Evolutionary conservation across 164 flowering plant genomes (phyloP).

Genomic region (Euptelea pleiosperma): DNA sequence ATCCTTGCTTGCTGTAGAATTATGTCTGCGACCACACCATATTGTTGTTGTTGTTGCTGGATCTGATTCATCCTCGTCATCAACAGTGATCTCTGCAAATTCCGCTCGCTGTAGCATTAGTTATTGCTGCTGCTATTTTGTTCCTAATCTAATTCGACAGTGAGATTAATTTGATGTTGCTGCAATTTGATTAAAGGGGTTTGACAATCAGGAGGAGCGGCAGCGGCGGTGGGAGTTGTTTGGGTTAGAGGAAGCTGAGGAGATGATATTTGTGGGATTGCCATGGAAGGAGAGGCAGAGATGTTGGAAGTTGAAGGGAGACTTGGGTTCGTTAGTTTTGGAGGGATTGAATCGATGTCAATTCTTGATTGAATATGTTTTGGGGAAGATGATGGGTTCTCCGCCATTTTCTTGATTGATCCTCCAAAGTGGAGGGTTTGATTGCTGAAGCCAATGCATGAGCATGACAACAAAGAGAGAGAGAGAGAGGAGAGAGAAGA

Average conservation of each 20-base stretch:
- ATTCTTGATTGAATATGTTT: slow-evolving; percentile 17
- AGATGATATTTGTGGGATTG: slow-evolving; percentile 41
- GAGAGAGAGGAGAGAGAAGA: background rate
- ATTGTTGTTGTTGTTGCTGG: slow-evolving; percentile 36
- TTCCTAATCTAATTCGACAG: slow-evolving; percentile 12
- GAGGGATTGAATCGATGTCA: slow-evolving; percentile 14
- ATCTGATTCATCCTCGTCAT: slow-evolving; percentile 57
- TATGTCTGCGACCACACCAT: slow-evolving; percentile 9
- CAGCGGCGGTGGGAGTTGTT: slow-evolving; percentile 3
- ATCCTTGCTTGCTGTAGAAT: slow-evolving; percentile 49
- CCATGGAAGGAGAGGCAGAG: slow-evolving; percentile 35
- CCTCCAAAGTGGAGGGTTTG: background rate
- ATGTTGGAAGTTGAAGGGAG: slow-evolving; percentile 18
- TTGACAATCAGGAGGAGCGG: slow-evolving; percentile 6
- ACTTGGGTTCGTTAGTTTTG: slow-evolving; percentile 20
- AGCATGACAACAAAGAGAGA: background rate
- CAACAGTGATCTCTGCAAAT: slow-evolving; percentile 58
- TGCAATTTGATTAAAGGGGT: slow-evolving; percentile 11
- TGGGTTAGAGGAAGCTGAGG: slow-evolving; percentile 29
- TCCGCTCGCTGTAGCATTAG: slow-evolving; percentile 35
- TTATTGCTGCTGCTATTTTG: slow-evolving; percentile 29
- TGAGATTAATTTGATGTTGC: slow-evolving; percentile 14
- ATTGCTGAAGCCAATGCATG: background rate
- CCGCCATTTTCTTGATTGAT: slow-evolving; percentile 18
- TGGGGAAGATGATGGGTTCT: slow-evolving; percentile 21